A percentile compares a stretch with the other conserved stretches of the same genome.
These are phyloP conservation scores for Elaeagnus macrophylla DNA, from an alignment of 306 rosid genomes.

Conservation along the genomic window DNA sequence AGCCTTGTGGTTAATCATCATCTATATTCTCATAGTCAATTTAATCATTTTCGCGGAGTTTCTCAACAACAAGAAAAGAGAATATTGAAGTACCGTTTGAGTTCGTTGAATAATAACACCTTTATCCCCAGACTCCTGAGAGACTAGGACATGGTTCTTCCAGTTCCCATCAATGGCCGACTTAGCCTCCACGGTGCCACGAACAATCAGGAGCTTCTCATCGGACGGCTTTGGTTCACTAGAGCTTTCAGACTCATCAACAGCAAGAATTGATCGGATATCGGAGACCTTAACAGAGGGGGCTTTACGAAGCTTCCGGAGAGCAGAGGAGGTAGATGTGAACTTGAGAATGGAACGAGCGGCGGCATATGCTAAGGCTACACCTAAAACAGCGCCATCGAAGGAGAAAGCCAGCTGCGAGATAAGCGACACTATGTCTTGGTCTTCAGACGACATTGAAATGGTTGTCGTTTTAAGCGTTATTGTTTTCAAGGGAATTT, in stretches of 20 bases:
- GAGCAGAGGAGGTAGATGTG: conserved; percentile 41
- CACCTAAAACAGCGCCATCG: conserved; percentile 82
- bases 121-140: conserved; percentile 57
- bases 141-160: conserved; percentile 40
- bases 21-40: not conserved
- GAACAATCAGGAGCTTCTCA: conserved; percentile 40
- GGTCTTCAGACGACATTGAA: conserved; percentile 67
- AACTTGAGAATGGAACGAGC: conserved; percentile 45
- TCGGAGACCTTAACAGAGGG: conserved; percentile 61
- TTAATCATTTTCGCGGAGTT: not conserved
- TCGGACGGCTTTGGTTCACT: conserved; percentile 18
- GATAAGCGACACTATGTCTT: conserved; percentile 54
- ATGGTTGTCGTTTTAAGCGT: too few relatives aligned
- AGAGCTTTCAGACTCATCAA: conserved; percentile 11
- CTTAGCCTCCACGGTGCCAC: conserved; percentile 69
- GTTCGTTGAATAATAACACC: conserved; percentile 66
- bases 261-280: conserved; percentile 55
- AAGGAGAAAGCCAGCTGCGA: conserved; percentile 57
- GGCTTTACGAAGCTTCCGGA: conserved; percentile 44
- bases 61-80: conserved; percentile 7
- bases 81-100: conserved; percentile 40
- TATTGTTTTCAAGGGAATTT: not conserved
- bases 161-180: conserved; percentile 46
- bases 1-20: too few relatives aligned
- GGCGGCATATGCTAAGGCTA: conserved; percentile 58